Base-by-base conservation (phyloP, 208 protist genomes). In the Acanthamoeba lenticulata region DNA sequence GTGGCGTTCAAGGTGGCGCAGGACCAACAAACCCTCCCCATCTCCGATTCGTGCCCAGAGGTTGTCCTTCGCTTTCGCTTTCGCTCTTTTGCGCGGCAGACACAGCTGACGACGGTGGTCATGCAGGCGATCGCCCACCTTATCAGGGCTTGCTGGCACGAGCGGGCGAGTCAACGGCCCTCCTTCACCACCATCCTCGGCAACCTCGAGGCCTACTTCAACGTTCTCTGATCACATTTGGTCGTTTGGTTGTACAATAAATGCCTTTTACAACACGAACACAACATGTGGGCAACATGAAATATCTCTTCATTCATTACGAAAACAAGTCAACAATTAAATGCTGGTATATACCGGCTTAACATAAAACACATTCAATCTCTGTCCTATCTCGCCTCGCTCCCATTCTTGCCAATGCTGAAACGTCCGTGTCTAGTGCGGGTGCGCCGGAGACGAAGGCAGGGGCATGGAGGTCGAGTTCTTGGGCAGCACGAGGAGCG, bases 1-100 rank as follows among this genome's bases (percentile, higher is more conserved):
- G 72, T 81, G 38, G 72, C 72, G 36, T 81, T 81, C 40, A 81
- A 81, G 42, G 72, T 81, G 38, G 72, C 72, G 2, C 32, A 81
- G 32, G 72, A 81, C 19, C 42, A 81, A 17, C 24, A 81, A 27
- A 81, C 72, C 13, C 72, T 81, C 2, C 72, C 72, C 72, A 81
- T 81, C 6, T 47, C 72, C 11, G 11, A 7, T 17, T 81, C 72
- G 24, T 49, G 38, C n/a, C 72, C 72, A 5, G 72, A 49, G 34
- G 72, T n/a, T 81, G 24, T 21, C 57, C 57, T 65, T 21, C 57
- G 4, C 27, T 21, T 65, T 27, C 24, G 57, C 5, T 49, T 5
- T 5, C 45, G 45, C 45, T 15, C 45, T 49, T 15, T 49, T 15
- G 5, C 15, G 45, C 15, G 45, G 9, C 57, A 6, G 57, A 17